phyloP scores from a whole-genome alignment of 257 asterid genomes.

The Scutellaria minor region DNA sequence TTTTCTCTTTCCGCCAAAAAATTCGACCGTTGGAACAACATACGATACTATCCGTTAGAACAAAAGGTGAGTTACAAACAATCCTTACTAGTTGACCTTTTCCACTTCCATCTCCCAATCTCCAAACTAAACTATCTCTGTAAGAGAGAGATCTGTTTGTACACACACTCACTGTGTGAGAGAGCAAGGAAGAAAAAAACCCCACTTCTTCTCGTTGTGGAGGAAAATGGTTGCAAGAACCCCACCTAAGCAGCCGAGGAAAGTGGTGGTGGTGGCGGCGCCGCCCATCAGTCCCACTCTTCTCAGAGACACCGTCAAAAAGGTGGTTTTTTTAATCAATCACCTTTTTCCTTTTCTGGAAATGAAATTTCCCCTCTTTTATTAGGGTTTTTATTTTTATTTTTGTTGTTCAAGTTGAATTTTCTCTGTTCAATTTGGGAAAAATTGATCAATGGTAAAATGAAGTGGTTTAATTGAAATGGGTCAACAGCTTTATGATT shows the following conservation, averaged over 20 bases:
- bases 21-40: slow-evolving; percentile 56
- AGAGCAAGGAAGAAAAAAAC: not conserved
- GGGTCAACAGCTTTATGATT: too few species aligned
- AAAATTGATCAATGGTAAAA: not conserved
- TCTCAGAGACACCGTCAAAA: slow-evolving; percentile 70
- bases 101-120: slow-evolving; percentile 26
- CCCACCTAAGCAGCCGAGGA: slow-evolving; percentile 66
- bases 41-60: slow-evolving; percentile 45
- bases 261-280: slow-evolving; percentile 48
- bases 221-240: slow-evolving; percentile 86
- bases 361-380: not conserved
- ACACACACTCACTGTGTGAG: slow-evolving; percentile 19
- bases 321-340: slow-evolving; percentile 45
- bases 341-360: not conserved
- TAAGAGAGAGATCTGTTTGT: slow-evolving; percentile 20
- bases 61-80: slow-evolving; percentile 13
- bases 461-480: too few species aligned
- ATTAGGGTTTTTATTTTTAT: too few species aligned
- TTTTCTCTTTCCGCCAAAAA: slow-evolving; percentile 16
- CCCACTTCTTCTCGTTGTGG: not conserved
- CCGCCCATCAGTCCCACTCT: slow-evolving; percentile 70
- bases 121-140: slow-evolving; percentile 22
- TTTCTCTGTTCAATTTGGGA: not conserved
- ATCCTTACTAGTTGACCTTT: slow-evolving; percentile 17
- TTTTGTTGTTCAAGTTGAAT: not conserved